Percentiles rank a stretch among this genome's conserved stretches.
These are phyloP conservation scores for Colletotrichum lupini DNA, from an alignment of 2,329 filamentous ascomycete genomes.

Conservation along the genomic window DNA sequence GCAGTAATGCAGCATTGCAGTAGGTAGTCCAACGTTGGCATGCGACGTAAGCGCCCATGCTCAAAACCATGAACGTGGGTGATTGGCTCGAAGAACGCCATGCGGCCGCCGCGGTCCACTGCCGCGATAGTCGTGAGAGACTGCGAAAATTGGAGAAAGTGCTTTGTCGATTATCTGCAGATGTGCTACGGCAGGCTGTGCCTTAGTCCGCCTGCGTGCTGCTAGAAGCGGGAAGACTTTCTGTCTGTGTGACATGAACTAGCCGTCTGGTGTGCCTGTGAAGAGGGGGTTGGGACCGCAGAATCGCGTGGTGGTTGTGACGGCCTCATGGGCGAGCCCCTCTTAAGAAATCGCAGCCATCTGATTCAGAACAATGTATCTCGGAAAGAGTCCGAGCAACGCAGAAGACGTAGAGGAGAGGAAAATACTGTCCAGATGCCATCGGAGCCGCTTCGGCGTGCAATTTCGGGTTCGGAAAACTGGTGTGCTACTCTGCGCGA, in stretches of 20 bases:
- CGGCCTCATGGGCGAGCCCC: neutral
- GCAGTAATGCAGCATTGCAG: neutral
- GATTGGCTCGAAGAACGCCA: conserved; percentile 20
- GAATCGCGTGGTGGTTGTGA: neutral
- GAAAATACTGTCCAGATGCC: neutral
- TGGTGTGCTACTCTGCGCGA: neutral
- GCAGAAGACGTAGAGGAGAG: neutral
- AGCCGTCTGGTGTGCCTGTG: neutral
- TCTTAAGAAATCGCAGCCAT: neutral
- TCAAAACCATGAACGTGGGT: neutral
- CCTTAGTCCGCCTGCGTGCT: neutral
- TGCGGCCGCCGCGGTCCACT: conserved; percentile 5
- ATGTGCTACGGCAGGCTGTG: neutral
- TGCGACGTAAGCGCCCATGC: conserved; percentile 20
- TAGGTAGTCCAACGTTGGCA: conserved; percentile 10
- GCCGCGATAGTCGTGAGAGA: neutral
- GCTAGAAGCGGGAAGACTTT: neutral
- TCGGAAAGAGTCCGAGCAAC: neutral
- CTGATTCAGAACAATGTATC: neutral
- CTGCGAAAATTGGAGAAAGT: neutral
- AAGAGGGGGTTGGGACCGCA: neutral
- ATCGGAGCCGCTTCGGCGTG: neutral
- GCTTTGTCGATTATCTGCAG: conserved; percentile 4
- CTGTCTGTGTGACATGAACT: neutral
- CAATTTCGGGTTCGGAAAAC: neutral